Conservation (phyloP, 441 rosid species). For the Jatropha multifida region DNA sequence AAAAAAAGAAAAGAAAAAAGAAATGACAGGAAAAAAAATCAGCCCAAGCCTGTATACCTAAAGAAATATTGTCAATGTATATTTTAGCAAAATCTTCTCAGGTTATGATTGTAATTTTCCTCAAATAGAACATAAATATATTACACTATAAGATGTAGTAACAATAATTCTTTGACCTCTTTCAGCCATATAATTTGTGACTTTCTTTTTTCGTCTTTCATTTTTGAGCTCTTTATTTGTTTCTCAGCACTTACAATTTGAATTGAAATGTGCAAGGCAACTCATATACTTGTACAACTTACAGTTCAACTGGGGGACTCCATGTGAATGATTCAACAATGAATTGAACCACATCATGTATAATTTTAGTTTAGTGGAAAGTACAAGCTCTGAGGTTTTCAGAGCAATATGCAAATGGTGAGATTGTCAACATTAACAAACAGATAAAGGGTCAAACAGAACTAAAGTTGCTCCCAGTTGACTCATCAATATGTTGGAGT, state of each 20-base stretch:
- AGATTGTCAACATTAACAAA: not conserved
- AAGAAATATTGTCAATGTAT: not conserved
- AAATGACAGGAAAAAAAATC: slow-evolving; percentile 4
- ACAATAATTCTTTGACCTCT: not conserved
- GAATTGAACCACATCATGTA: not conserved
- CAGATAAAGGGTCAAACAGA: not conserved
- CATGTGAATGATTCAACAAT: not conserved
- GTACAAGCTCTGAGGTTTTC: not conserved
- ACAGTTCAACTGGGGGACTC: not conserved
- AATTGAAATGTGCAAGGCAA: not conserved
- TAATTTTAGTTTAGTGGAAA: not conserved
- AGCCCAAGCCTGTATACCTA: slow-evolving; percentile 13
- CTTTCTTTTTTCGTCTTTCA: not conserved
- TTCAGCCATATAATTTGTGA: not conserved
- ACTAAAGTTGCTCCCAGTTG: not conserved
- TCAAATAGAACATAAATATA: not conserved
- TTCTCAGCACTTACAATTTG: not conserved
- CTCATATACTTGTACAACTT: not conserved
- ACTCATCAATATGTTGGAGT: not conserved
- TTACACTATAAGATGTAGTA: not conserved
- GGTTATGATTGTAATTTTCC: not conserved
- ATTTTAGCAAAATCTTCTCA: not conserved
- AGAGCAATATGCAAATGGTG: not conserved
- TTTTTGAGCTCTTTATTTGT: not conserved
- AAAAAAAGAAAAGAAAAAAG: not conserved